Evolutionary conservation across 2,329 filamentous ascomycete species (phyloP).

Genomic region (Arthrobotrys sphaeroides): DNA sequence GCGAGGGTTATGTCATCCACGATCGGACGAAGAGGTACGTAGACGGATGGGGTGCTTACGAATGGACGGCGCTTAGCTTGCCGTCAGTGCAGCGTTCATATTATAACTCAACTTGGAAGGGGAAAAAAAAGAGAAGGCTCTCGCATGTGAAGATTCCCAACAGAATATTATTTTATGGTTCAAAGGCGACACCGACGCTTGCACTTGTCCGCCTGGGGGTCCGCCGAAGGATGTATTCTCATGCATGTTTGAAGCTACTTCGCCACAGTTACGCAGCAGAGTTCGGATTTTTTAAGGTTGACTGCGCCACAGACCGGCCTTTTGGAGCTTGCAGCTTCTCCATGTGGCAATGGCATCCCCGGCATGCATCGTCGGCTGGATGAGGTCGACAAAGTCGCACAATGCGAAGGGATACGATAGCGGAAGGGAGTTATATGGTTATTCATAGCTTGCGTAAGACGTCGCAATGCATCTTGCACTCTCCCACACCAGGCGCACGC

Average conservation of each 20-base stretch:
- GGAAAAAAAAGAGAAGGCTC: background rate
- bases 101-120: too few species aligned
- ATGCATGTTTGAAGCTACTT: background rate
- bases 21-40: background rate
- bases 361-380: background rate
- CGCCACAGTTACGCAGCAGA: slow-evolving; percentile 15
- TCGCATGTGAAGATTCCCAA: slow-evolving; percentile 38
- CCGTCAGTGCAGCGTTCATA: too few species aligned
- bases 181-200: background rate
- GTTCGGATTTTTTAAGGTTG: background rate
- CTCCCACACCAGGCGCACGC: slow-evolving; percentile 39
- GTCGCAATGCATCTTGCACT: slow-evolving; percentile 27
- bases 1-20: background rate
- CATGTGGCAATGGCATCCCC: slow-evolving; percentile 28
- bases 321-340: slow-evolving; percentile 7
- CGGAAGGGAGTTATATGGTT: background rate
- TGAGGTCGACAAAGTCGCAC: background rate
- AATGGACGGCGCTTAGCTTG: slow-evolving; percentile 21
- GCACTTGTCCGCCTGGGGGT: background rate
- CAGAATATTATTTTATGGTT: background rate
- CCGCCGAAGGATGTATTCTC: background rate
- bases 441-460: slow-evolving; percentile 32
- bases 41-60: slow-evolving; percentile 3
- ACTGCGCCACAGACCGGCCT: slow-evolving; percentile 13
- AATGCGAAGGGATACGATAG: background rate